These are phyloP conservation scores for Dictyophora rubrovolvata DNA, from an alignment of 768 basidiomycete genomes.

Conservation along the genomic window DNA sequence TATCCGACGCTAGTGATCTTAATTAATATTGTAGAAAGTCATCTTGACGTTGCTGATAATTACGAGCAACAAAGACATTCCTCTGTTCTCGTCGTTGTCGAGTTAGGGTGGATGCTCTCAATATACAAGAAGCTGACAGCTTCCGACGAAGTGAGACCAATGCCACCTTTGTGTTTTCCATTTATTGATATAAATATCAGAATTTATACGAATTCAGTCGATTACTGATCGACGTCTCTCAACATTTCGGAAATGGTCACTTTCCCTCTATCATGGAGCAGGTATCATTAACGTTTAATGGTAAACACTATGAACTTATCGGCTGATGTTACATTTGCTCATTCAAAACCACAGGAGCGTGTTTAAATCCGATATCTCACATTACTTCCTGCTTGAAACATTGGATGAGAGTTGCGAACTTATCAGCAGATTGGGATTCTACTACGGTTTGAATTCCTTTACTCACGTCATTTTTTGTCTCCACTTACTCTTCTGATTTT, in stretches of 20 bases:
- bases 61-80: slow-evolving; percentile 6
- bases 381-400: background rate
- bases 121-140: slow-evolving; percentile 30
- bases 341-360: background rate
- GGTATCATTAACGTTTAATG: background rate
- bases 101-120: slow-evolving; percentile 41
- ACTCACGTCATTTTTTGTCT: background rate
- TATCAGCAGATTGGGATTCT: background rate
- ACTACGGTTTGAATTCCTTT: background rate
- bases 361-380: background rate
- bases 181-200: background rate
- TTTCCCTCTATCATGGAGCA: background rate
- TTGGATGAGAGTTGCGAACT: background rate
- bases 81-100: slow-evolving; percentile 24
- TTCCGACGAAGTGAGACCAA: slow-evolving; percentile 6
- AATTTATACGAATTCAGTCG: slow-evolving; percentile 26
- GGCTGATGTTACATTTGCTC: background rate
- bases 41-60: background rate
- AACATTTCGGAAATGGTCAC: slow-evolving; percentile 33
- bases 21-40: background rate
- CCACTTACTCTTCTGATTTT: background rate
- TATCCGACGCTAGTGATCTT: background rate
- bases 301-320: background rate
- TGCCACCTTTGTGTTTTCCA: no score
- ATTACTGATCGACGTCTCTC: slow-evolving; percentile 32